Evolutionary conservation across 768 basidiomycete species (phyloP).

Genomic region (Artomyces pyxidatus): DNA sequence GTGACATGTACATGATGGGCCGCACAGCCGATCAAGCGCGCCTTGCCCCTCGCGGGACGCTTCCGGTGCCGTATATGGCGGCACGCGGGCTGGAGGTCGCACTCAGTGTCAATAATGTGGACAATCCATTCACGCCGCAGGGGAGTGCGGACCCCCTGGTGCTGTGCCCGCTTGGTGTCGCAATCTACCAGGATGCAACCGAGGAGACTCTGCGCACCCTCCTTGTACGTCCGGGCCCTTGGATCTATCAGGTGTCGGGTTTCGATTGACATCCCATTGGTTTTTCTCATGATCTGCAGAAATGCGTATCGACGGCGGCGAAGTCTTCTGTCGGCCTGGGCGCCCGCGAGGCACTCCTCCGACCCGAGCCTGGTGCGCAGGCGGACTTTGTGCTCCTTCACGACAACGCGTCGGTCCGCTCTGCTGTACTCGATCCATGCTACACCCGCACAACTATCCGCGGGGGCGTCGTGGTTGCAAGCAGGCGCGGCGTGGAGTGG

Average conservation of each 20-base stretch:
- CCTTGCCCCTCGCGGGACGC: slow-evolving; percentile 42
- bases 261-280: not conserved
- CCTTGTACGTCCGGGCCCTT: slow-evolving; percentile 38
- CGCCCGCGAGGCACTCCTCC: slow-evolving; percentile 24
- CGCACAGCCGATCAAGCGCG: slow-evolving; percentile 27
- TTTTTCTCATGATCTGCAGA: slow-evolving; percentile 25
- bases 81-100: slow-evolving; percentile 41
- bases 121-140: slow-evolving; percentile 64
- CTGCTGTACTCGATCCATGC: slow-evolving; percentile 41
- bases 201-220: slow-evolving; percentile 37
- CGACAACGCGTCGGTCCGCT: slow-evolving; percentile 34
- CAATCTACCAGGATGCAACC: slow-evolving; percentile 51
- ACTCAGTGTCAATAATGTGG: slow-evolving; percentile 57
- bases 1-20: slow-evolving; percentile 65
- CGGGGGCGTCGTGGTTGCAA: slow-evolving; percentile 33
- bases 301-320: slow-evolving; percentile 43
- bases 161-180: slow-evolving; percentile 49
- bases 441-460: slow-evolving; percentile 46
- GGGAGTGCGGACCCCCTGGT: slow-evolving; percentile 55
- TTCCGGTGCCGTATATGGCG: slow-evolving; percentile 41
- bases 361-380: slow-evolving; percentile 31
- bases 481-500: too few relatives aligned
- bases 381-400: slow-evolving; percentile 58
- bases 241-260: too few relatives aligned
- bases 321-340: slow-evolving; percentile 38